Base-by-base conservation (phyloP, 1,284 basidiomycete genomes). In the Cryptococcus floricola region DNA sequence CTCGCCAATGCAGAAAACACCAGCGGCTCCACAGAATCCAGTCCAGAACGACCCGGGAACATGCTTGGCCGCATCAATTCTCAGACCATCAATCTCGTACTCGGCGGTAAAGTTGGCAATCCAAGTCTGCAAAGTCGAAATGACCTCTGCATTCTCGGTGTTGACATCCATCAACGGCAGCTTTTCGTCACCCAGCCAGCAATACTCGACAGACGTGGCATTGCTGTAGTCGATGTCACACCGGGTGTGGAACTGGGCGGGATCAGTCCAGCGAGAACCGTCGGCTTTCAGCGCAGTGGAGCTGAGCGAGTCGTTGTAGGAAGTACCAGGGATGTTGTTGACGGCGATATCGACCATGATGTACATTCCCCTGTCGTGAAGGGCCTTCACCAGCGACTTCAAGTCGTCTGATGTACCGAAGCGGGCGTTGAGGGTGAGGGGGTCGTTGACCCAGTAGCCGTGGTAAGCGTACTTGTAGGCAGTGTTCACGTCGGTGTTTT, bases 1-100 rank as follows among this genome's bases (percentile, higher is more conserved):
- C 75, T 91, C 89, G 37, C 89, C 89, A 51, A 90, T 87, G 59
- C 87, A 89, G 77, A 89, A 92, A 39, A 90, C 86, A 1, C 87
- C 87, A 0, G 87, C 85, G 23, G 82, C 81, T 38, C 75, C 77
- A 64, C 84, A 86, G 71, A 92, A 91, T 2, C 68, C 72, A 0
- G 63, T 60, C 74, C 73, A 77, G 63, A 74, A 74, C 1, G 61
- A 52, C 3, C 66, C 66, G 13, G 63, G 67, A 25, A 78, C 69
- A 61, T 77, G 87, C 82, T 87, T 88, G 43, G 85, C 85, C 37
- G 85, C 84, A 68, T 92, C 89, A 67, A 91, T 88, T 43, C 89
- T 83, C 50, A 91, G 79, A n/a, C 77, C 74, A 56, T 77, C 75
- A 54, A 88, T 83, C 23, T 75, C 74, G 67, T 85, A 89, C 60